Base-by-base conservation (phyloP, 441 rosid species). In the Adansonia madagascariensis region DNA sequence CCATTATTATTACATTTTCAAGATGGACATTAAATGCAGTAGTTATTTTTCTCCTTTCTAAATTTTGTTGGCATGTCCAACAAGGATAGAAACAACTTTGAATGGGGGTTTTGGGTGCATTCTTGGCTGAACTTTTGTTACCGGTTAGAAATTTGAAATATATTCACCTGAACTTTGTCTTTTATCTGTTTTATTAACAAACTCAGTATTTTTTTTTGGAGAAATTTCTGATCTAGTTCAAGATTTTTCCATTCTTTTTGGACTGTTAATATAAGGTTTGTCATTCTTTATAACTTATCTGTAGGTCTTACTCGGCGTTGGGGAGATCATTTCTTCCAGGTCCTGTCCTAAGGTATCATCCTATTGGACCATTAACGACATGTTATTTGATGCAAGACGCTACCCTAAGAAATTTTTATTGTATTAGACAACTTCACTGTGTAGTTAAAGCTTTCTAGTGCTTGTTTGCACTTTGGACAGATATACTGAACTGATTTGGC, bases 301-400 rank as follows among this genome's bases (percentile, higher is more conserved):
- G 71, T 78, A 95, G 99, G 99, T 95, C 71, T 85, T 95, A 79
- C 96, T 89, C 82, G 97, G 97, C 80, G 85, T 92, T 78, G 99
- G 98, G 64, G 99, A 95, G 91, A 87, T 84, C 27, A 90, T 95
- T 73, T 85, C 98, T 81, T 90, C 93, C 50, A 88, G 90, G 86
- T 79, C 89, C 74, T 93, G 97, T 85, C 94, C 89, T 18, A 95
- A 95, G 99, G 99, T 92, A 83, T 61, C 18, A 20, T 39, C 49
- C 17, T 60, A 17, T 47, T 49, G 43, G 61, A 11, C 68, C 64
- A 18, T 47, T 31, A 46, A 74, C 12, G 57, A 46, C 20, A 20
- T 20, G n/a, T 46, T 22, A 6, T 24, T 49, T 24, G 41, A 49
- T 69, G 50, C 50, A n/a, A 41, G 70, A 65, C 22, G 17, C 49